Evolutionary conservation across 371 early-diverging fungal genomes (phyloP).

Genomic region (Dentiscutata heterogama): DNA sequence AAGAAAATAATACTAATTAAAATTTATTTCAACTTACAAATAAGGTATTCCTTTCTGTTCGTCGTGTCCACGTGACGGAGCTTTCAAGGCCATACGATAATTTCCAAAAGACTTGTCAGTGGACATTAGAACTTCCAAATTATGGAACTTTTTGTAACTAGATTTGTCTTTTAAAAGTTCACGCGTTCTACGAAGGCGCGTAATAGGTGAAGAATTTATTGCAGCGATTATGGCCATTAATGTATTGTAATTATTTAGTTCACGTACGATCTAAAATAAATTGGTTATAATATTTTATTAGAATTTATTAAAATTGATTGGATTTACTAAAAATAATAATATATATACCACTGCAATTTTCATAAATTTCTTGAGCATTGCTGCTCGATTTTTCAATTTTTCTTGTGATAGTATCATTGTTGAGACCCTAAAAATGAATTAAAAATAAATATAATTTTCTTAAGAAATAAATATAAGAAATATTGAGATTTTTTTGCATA

Average conservation of each 20-base stretch:
- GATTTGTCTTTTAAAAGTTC: constrained; percentile 51
- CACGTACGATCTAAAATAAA: constrained; percentile 66
- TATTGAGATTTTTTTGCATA: too few species aligned
- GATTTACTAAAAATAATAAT: too few species aligned
- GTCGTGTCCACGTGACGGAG: not conserved
- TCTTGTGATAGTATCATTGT: constrained; percentile 35
- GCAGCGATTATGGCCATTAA: constrained; percentile 92
- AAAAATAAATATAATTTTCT: too few species aligned
- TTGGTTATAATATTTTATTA: too few species aligned
- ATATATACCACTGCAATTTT: constrained; percentile 30
- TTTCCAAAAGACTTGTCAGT: constrained; percentile 22
- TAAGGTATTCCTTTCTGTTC: constrained; percentile 37
- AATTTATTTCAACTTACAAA: constrained; percentile 26
- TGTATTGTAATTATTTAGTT: constrained; percentile 92
- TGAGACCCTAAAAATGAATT: not conserved
- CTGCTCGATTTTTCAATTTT: constrained; percentile 26
- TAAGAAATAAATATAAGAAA: too few species aligned
- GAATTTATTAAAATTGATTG: not conserved
- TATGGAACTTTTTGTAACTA: constrained; percentile 8
- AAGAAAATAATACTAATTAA: not conserved
- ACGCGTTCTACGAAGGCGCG: constrained; percentile 92
- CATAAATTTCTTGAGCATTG: constrained; percentile 35
- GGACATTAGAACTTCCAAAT: constrained; percentile 20
- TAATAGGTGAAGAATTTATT: constrained; percentile 87
- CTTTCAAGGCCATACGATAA: constrained; percentile 29